Evolutionary conservation across 306 rosid species (phyloP), one percentile per base, ranked within the genome.

Genomic region (Mimosa bimucronata): DNA sequence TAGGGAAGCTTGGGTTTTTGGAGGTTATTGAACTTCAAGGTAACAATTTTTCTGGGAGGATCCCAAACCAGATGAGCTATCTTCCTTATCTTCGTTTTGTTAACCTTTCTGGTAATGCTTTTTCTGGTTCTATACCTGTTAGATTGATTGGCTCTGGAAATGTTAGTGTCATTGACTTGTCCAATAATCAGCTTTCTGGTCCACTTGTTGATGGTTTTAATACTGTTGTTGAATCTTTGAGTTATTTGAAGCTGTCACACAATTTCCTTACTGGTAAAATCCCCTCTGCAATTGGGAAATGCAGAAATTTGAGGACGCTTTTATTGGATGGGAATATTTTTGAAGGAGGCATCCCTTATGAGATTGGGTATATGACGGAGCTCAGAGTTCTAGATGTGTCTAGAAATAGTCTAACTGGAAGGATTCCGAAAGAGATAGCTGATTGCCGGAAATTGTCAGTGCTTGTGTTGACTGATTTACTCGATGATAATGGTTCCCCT

Each of bases 331-430:
- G 91, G 53, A 91, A 91, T 52, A 79, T 89, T 23, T 86, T 91
- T 67, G 90, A 87, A 21, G 95, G 95, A 26, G 60, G 67, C 38
- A 86, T 91, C 55, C 95, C 92, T 60, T 16, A 77, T 23, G 85
- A 81, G 84, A 86, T 91, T 52, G 95, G 92, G 38, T 16, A 25
- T 61, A 29, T 68, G 30, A 80, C 66, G 30, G 91, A 88, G 50
- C 95, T 91, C 19, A 82, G 87, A 53, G 77, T 86, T 82, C 84
- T 91, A 3, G 95, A 91, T 86, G 88, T 91, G 83, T 91, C 95
- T 45, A 82, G 92, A 76, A 91, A 91, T 73, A 88, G 90, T 29
- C 85, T 91, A 38, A 91, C 91, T 0, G 86, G 81, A 21, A 82
- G 78, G 77, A 79, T 91, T 18, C 95, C 92, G 0, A 79, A 79